These are phyloP conservation scores for Helianthus tuberosus DNA, from an alignment of 129 eudicot species.

Conservation along the genomic window DNA sequence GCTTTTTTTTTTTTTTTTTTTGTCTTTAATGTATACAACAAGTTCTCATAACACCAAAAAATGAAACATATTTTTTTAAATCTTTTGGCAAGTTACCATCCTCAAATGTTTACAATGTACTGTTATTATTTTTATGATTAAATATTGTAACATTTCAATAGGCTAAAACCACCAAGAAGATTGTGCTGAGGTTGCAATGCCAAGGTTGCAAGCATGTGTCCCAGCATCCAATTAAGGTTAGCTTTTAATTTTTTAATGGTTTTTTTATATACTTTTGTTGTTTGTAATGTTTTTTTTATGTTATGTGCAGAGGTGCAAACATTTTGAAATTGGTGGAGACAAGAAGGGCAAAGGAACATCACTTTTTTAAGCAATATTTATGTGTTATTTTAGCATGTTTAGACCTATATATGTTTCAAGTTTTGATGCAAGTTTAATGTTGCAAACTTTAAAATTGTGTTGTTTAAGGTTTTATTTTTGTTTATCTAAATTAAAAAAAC, in stretches of 20 bases:
- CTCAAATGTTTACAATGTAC: too few species aligned
- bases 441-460: background rate
- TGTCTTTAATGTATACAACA: too few species aligned
- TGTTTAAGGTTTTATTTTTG: background rate
- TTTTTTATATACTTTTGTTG: background rate
- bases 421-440: constrained; percentile 13
- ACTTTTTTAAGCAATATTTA: constrained; percentile 25
- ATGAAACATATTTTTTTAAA: too few species aligned
- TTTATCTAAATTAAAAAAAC: background rate
- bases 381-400: constrained; percentile 1
- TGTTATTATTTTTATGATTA: background rate
- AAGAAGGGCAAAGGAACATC: constrained; percentile 51
- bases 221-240: constrained; percentile 48
- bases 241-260: background rate
- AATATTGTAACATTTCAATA: background rate
- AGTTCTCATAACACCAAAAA: too few species aligned
- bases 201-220: constrained; percentile 48
- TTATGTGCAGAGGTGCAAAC: constrained; percentile 38
- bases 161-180: constrained; percentile 54
- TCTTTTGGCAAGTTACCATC: too few species aligned
- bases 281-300: background rate
- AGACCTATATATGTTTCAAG: constrained; percentile 8
- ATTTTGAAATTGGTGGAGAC: constrained; percentile 53
- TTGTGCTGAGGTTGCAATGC: constrained; percentile 52
- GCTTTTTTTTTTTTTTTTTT: too few species aligned